Evolutionary conservation across 1,139 yeast species (phyloP), one percentile per base, ranked within the genome.

Genomic region (Lodderomyces jiufengensis): DNA sequence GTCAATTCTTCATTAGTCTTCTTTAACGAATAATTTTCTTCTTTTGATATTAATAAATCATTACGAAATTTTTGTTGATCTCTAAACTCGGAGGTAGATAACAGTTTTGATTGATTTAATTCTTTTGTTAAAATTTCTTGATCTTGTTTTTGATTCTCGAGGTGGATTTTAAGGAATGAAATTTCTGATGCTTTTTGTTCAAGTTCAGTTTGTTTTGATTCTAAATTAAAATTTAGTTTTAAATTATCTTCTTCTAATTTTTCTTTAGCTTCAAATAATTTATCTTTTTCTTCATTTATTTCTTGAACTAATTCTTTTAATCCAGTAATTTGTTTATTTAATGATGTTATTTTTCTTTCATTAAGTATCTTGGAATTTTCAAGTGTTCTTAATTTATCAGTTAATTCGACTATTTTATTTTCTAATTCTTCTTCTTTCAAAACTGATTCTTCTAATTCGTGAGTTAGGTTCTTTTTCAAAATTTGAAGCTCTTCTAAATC

Each of bases 401-500:
- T 66, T 36, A 77, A 53, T 10, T 71, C 74, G 9, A 65, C 70
- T 8, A 70, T 55, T 12, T 67, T 47, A 18, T 53, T 60, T 27
- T 70, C 70, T 39, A 78, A 61, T 37, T 70, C 72, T 12, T 74
- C 75, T 39, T 76, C 76, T 41, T 76, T 79, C 29, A 66, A 70
- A 7, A 70, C 50, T 33, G 77, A 55, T 23, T 73, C 76, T 18
- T 65, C 69, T 33, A 76, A 66, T 40, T 79, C 80, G 24, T 66
- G 61, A 36, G 78, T 80, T 27, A 76, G 62, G 12, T 74, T 70
- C 6, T 67, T 59, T 37, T 70, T 70, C 39, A 70, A 75, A 18
- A 64, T 59, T 27, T 59, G 55, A 42, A 78, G 57, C 5, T 77
- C 74, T 43, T 84, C 88, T 36, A 78, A 60, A 42, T 82, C 84